Base-by-base conservation (phyloP, 495 filamentous ascomycete species). In the Aspergillus ostianus region DNA sequence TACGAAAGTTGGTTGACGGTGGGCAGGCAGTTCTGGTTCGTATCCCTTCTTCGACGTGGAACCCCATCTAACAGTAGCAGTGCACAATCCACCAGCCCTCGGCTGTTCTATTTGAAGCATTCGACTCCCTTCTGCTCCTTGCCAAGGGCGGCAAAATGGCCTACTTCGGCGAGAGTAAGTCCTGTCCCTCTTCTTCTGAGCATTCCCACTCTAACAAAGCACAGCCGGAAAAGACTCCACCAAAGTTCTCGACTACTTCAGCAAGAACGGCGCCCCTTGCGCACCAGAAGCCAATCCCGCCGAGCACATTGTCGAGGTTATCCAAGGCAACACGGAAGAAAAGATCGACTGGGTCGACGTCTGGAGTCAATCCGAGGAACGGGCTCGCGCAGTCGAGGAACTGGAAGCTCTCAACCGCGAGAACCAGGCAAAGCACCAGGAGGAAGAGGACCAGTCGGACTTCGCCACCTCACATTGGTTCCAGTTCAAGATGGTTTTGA, bases 51-150 rank as follows among this genome's bases (percentile, higher is more conserved):
- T 27, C 19, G 18, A 12, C 26, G 3, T 8, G 2, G 18, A 18
- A 29, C 4, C 29, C 18, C 0, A 3, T 45, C 44, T 27, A 17
- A 6, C 9, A 26, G 56, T 18, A 41, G 4, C 18, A 77, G 70
- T 93, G 91, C 76, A 96, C 92, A 2, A 96, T 97, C 66, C 92
- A 96, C 68, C 92, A 97, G 68, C 92, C 92, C n/a, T 92, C 91
- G 69, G 87, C 91, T 2, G 76, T 78, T 2, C 58, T 84, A 2
- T 82, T 84, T 47, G 75, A 79, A 29, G 70, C 73, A 4, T 83
- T 83, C 44, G 82, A 84, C 58, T 73, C 69, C 1, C 65, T 84
- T 4, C 64, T 84, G 3, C 66, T 85, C 0, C 73, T 87, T 19
- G 78, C 76, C 9, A 77, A 74, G 51, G 80, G 81, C 21, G 83